Conservation (phyloP, 345 rosid species). For the Hypericum androsaemum region DNA sequence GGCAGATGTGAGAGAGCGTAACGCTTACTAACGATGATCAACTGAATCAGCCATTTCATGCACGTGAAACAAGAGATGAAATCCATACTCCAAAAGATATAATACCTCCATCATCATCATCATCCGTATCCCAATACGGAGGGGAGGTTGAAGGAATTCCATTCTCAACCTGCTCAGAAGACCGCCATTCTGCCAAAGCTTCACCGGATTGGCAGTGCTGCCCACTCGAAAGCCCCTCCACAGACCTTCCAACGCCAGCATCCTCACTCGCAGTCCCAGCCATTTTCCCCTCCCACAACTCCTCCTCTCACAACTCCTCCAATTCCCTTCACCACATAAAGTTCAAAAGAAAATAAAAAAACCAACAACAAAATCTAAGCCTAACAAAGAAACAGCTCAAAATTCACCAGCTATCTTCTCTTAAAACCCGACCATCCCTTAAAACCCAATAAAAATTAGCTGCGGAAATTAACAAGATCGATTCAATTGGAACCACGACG, state of each 20-base stretch:
- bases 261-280: conserved; percentile 58
- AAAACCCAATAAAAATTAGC: no score
- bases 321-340: conserved; percentile 22
- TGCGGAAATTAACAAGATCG: no score
- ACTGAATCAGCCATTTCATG: no score
- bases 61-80: no score
- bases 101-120: conserved; percentile 66
- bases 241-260: conserved; percentile 57
- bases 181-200: conserved; percentile 84
- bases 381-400: no score
- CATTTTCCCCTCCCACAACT: conserved; percentile 45
- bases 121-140: conserved; percentile 81
- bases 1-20: no score
- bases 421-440: no score
- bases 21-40: no score
- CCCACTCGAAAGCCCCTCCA: conserved; percentile 49
- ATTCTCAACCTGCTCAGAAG: conserved; percentile 86
- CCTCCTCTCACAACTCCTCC: conserved; percentile 25
- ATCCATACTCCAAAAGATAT: background rate
- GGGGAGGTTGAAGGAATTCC: conserved; percentile 85
- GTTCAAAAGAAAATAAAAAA: background rate
- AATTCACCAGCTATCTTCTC: no score
- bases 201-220: conserved; percentile 63
- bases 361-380: no score
- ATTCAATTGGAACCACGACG: no score